Evolutionary conservation across 805 yeast genomes (phyloP), one percentile per base, ranked within the genome.

Genomic region (Blastobotrys terrestris): DNA sequence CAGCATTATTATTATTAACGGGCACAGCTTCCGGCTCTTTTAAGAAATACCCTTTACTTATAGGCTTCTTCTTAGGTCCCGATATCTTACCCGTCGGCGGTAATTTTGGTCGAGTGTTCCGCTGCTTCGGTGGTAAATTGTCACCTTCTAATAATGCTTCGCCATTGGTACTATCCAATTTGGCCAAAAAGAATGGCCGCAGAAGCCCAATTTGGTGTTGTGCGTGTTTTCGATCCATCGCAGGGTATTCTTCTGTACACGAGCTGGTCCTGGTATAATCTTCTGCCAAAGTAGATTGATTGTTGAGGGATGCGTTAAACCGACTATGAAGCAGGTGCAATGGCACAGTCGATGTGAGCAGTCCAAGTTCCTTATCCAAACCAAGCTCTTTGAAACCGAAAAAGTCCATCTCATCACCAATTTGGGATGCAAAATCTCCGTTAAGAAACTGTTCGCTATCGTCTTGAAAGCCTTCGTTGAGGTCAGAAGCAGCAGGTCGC

Each of bases 301-400:
- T 73, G 45, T 60, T 74, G 54, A 69, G 71, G 56, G 72, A 76
- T 2, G 59, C 58, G 39, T 83, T 82, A 47, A 87, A 74, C 54
- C 85, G 76, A 6, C 95, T 82, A 60, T 89, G 96, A 39, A 94
- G 72, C 53, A 94, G 72, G 67, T 92, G 96, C 44, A 95, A 74
- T 1, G 99, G 99, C 22, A 94, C 89, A 0, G 96, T 80, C 2
- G 91, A 78, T 26, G 91, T 85, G 48, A 90, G 70, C 65, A 92
- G 73, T 8, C 92, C 91, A 66, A 89, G 85, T 67, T 94, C 99
- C 62, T 85, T 87, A 63, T 92, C 98, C 50, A 94, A 72, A 0
- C 99, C 99, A 47, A 94, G 74, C 59, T 92, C 98, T 64, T 80
- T 86, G 74, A 94, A 95, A 0, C 99, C 99, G 72, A 95, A 95